Base-by-base conservation (phyloP, 768 basidiomycete species). In the Suillus weaverae region DNA sequence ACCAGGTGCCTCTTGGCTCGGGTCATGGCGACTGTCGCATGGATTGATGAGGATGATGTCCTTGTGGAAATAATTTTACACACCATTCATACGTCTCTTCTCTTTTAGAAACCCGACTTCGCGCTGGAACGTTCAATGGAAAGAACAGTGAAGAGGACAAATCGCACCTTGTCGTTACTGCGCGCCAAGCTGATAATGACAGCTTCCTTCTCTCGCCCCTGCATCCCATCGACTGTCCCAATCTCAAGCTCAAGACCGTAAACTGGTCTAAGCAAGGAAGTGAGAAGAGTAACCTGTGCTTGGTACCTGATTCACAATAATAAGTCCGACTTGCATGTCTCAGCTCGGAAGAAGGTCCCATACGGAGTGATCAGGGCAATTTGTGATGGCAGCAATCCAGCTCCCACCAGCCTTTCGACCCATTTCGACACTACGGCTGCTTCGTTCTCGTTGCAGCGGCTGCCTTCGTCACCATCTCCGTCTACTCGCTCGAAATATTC, bases 81-180 rank as follows among this genome's bases (percentile, higher is more conserved):
- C 68, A 89, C 91, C 93, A 72, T 99, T 99, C 71, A 99, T 79
- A 43, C 97, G 81, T 55, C 97, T 83, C 69, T 94, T 91, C 72
- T 99, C 97, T 73, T 91, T 93, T 71, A 99, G 76, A 75, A 99
- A 99, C 0, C 97, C 97, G 2, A 99, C 94, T 69, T 97, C 92
- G 43, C 94, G 83, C 87, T 94, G 71, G 33, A 16, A 44, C 59
- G 20, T 60, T 69, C 50, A 55, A 67, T 48, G 35, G 43, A 41
- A 33, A 43, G 48, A 33, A 44, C 61, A 64, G 32, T 59, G 60
- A n/a, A 18, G 39, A 48, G 64, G 39, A 43, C 44, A 30, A 53
- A 33, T 71, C 79, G 5, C 65, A 89, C 92, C 77, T 85, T 88
- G 61, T 91, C 88, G 70, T 99, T 99, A 69, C 94, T 96, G 32